Percentiles rank a stretch among this genome's conserved stretches.
Evolutionary conservation across 2,329 filamentous ascomycete species (phyloP).

Genomic region (Aspergillus arachidicola): DNA sequence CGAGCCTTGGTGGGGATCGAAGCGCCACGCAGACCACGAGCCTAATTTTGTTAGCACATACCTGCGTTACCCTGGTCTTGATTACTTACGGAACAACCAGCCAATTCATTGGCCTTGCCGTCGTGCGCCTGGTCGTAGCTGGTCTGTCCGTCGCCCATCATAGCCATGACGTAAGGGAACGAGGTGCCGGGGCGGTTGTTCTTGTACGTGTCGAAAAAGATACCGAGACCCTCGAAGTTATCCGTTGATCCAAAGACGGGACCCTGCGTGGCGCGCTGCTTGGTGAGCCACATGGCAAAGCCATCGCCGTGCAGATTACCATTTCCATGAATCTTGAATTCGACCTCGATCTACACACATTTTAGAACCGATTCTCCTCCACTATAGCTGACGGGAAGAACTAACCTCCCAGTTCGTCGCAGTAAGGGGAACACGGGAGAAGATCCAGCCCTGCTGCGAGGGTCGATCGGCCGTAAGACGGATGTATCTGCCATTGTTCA

Average conservation of each 20-base stretch:
- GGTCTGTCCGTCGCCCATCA: constrained; percentile 90
- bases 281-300: constrained; percentile 97
- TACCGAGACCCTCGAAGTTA: constrained; percentile 87
- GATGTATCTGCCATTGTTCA: constrained; percentile 69
- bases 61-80: too few species aligned
- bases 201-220: constrained; percentile 99
- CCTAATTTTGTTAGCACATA: constrained; percentile 44
- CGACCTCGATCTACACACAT: constrained; percentile 72
- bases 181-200: constrained; percentile 95
- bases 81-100: constrained; percentile 76
- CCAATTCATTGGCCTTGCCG: constrained; percentile 88
- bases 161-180: constrained; percentile 98
- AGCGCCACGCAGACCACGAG: constrained; percentile 82
- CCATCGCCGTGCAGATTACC: constrained; percentile 93
- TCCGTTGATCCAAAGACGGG: constrained; percentile 87
- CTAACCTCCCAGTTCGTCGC: constrained; percentile 93
- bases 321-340: constrained; percentile 90
- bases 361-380: neutral
- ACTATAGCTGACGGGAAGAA: neutral
- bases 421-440: constrained; percentile 89
- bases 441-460: constrained; percentile 90
- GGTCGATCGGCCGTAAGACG: constrained; percentile 87
- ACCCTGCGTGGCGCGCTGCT: constrained; percentile 78
- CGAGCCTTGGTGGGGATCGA: constrained; percentile 79
- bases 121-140: constrained; percentile 91